These are phyloP conservation scores for Spergularia bocconei DNA, from an alignment of 148 eudicot genomes.

Conservation along the genomic window DNA sequence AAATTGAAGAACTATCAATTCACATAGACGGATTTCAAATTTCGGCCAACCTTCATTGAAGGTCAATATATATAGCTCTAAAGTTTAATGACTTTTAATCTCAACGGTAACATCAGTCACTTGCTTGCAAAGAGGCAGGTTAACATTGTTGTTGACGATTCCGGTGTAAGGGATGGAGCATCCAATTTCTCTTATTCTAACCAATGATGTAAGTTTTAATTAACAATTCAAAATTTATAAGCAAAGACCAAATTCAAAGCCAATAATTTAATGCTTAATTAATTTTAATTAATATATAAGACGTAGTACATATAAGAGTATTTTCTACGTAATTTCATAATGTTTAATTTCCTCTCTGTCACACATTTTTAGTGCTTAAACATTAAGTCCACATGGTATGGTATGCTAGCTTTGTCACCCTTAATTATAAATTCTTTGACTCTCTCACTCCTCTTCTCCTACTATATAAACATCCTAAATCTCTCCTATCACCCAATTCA, in stretches of 20 bases:
- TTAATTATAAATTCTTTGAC: constrained; percentile 19
- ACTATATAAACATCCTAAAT: constrained; percentile 21
- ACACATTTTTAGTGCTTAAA: constrained; percentile 18
- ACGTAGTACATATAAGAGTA: neutral
- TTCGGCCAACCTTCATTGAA: too few species aligned
- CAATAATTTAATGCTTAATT: neutral
- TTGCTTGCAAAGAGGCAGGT: too few species aligned
- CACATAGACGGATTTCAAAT: too few species aligned
- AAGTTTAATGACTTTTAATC: too few species aligned
- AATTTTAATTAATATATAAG: neutral
- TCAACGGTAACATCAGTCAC: too few species aligned
- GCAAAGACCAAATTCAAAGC: neutral
- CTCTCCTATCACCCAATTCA: constrained; percentile 12
- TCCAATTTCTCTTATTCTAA: too few species aligned
- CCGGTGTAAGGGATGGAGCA: too few species aligned
- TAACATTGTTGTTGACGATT: too few species aligned
- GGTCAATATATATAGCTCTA: too few species aligned
- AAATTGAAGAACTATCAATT: too few species aligned
- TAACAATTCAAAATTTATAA: neutral
- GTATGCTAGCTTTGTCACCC: constrained; percentile 21
- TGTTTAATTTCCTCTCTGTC: constrained; percentile 7
- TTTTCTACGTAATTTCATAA: constrained; percentile 19
- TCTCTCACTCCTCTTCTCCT: constrained; percentile 22
- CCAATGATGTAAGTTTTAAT: too few species aligned
- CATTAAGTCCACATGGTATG: constrained; percentile 31